Evolutionary conservation across 768 basidiomycete genomes (phyloP).

Genomic region (Lactarius evosmus): DNA sequence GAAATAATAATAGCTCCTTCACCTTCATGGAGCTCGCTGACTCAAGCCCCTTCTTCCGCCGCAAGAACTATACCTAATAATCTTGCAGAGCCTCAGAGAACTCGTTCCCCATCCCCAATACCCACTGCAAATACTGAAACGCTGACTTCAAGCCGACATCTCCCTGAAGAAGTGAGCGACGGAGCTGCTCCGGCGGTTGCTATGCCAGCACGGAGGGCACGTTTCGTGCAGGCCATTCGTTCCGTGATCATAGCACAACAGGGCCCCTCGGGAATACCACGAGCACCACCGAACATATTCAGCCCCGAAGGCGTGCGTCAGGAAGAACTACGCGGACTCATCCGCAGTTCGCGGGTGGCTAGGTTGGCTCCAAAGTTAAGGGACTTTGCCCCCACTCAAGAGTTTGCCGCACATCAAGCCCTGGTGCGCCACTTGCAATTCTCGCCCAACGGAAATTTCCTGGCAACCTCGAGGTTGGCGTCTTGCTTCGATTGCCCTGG

Average conservation of each 20-base stretch:
- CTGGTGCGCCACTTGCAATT: conserved; percentile 73
- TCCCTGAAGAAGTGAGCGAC: conserved; percentile 25
- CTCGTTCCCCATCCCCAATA: conserved; percentile 15
- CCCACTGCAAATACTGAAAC: background rate
- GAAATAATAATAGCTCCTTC: conserved; percentile 15
- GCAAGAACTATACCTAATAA: conserved; percentile 2
- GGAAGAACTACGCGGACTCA: conserved; percentile 31
- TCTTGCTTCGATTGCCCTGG: conserved; percentile 1
- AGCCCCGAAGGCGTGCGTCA: conserved; percentile 20
- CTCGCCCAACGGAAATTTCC: conserved; percentile 67
- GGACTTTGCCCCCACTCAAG: conserved; percentile 53
- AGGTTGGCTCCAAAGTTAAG: conserved; percentile 52
- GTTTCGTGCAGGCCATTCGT: conserved; percentile 45
- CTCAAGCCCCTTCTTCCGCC: conserved; percentile 10
- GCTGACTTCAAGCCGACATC: background rate
- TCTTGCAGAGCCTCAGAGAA: conserved; percentile 7
- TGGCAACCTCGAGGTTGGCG: conserved; percentile 65
- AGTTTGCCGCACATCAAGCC: conserved; percentile 60
- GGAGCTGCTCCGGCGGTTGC: background rate
- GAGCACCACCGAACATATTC: conserved; percentile 33
- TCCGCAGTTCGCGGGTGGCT: conserved; percentile 51
- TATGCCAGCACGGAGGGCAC: conserved; percentile 33
- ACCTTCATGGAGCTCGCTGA: conserved; percentile 20
- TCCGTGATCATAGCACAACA: conserved; percentile 46
- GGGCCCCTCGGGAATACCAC: conserved; percentile 30